Evolutionary conservation across 139 green algal genomes (phyloP).

Genomic region (Zygnema cylindricum): DNA sequence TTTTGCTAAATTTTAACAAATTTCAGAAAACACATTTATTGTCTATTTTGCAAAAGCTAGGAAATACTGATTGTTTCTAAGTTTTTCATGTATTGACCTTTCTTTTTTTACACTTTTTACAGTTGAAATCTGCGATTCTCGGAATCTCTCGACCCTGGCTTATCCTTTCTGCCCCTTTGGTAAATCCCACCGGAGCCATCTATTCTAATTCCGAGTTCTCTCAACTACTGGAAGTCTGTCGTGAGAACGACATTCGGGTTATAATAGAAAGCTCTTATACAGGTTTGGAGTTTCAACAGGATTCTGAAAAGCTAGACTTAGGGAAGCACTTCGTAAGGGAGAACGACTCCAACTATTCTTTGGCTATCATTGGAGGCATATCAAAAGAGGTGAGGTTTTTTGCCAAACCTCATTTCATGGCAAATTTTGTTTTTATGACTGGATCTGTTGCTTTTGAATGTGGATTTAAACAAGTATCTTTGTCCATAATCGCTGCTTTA

Average conservation of each 20-base stretch:
- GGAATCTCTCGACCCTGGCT: slow-evolving; percentile 19
- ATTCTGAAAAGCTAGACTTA: not conserved
- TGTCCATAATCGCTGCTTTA: not conserved
- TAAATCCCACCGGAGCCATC: slow-evolving; percentile 43
- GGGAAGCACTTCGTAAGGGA: not conserved
- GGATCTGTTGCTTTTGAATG: not conserved
- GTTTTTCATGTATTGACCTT: too few relatives aligned
- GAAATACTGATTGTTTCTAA: too few relatives aligned
- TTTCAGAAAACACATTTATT: too few relatives aligned
- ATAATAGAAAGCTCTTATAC: slow-evolving; percentile 38
- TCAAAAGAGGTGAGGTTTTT: slow-evolving; percentile 21
- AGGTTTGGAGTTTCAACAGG: slow-evolving; percentile 6
- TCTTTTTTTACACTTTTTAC: slow-evolving; percentile 4
- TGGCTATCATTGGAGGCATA: slow-evolving; percentile 33
- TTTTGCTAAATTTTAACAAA: too few relatives aligned
- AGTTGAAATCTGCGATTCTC: slow-evolving; percentile 14
- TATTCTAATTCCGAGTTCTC: slow-evolving; percentile 22
- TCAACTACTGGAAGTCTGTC: slow-evolving; percentile 10
- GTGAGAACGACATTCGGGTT: slow-evolving; percentile 2
- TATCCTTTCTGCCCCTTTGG: slow-evolving; percentile 41
- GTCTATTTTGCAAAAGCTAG: too few relatives aligned
- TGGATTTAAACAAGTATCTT: not conserved
- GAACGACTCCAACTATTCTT: slow-evolving; percentile 18
- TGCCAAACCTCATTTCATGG: not conserved
- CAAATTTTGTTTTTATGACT: not conserved